Conservation (phyloP, 176 grass and related monocot species). For the Lolium multiflorum region DNA sequence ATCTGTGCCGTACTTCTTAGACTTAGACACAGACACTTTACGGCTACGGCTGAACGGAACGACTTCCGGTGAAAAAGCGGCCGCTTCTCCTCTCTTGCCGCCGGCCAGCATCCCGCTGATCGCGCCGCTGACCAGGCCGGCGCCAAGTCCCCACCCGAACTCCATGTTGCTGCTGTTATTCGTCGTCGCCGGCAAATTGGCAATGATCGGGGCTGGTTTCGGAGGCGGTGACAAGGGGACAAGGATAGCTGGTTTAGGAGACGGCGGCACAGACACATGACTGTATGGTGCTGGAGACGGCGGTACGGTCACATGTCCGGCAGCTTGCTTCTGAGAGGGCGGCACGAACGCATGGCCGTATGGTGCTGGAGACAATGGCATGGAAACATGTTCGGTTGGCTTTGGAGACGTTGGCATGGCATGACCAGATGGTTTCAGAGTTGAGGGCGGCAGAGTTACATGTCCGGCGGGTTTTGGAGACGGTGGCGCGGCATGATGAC, state of each 20-base stretch:
- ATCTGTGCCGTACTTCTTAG: neutral
- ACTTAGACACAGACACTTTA: neutral
- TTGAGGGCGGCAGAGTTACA: too few relatives aligned
- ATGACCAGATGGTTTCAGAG: neutral
- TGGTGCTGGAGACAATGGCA: too few relatives aligned
- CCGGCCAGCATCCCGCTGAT: constrained; percentile 65
- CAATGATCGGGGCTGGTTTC: constrained; percentile 8
- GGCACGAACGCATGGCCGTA: neutral
- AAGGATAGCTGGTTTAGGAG: neutral
- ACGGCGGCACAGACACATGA: neutral
- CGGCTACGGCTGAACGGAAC: neutral
- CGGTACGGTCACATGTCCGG: neutral
- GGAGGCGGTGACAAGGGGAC: neutral
- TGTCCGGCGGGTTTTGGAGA: too few relatives aligned
- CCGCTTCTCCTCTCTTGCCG: constrained; percentile 26
- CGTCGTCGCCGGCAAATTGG: neutral
- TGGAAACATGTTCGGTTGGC: too few relatives aligned
- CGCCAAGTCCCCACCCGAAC: constrained; percentile 65
- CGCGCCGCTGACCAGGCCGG: constrained; percentile 70
- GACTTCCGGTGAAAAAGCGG: neutral
- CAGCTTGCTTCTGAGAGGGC: neutral
- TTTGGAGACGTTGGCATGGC: neutral
- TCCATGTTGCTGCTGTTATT: constrained; percentile 41
- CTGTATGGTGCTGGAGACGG: neutral
- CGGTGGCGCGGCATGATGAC: too few relatives aligned